A percentile compares a stretch with the other conserved stretches of the same genome.
phyloP scores from a whole-genome alignment of 441 rosid genomes.

The Erodium moschatum region DNA sequence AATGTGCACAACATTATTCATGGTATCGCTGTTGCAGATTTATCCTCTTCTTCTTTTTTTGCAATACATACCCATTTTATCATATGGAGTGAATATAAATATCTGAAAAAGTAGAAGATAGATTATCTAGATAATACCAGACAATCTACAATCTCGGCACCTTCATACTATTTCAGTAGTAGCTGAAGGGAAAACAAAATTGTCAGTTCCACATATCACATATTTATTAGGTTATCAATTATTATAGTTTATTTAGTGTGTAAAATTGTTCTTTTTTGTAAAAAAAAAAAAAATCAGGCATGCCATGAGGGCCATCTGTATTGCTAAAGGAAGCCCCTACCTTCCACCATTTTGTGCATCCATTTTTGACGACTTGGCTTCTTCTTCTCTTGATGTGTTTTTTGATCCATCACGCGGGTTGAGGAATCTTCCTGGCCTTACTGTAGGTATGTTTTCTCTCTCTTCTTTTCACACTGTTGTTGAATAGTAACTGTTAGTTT shows the following conservation, averaged over 20 bases:
- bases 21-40: conserved; percentile 40
- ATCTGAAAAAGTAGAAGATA: not conserved
- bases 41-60: conserved; percentile 16
- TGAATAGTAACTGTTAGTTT: not conserved
- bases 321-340: conserved; percentile 86
- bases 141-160: too few species aligned
- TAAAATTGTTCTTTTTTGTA: not conserved
- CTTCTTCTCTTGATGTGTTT: conserved; percentile 88
- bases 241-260: not conserved
- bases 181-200: conserved; percentile 2
- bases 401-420: conserved; percentile 85
- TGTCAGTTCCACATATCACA: not conserved
- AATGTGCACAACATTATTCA: conserved; percentile 87
- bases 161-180: too few species aligned
- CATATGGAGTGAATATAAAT: not conserved
- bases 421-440: conserved; percentile 70
- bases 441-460: conserved; percentile 46
- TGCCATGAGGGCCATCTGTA: conserved; percentile 79
- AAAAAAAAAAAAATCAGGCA: conserved; percentile 46
- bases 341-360: conserved; percentile 88
- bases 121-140: not conserved
- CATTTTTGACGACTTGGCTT: conserved; percentile 82
- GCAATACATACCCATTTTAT: not conserved
- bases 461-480: not conserved
- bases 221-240: not conserved